phyloP scores from a whole-genome alignment of 768 basidiomycete genomes.

The Suillus ampliporus region DNA sequence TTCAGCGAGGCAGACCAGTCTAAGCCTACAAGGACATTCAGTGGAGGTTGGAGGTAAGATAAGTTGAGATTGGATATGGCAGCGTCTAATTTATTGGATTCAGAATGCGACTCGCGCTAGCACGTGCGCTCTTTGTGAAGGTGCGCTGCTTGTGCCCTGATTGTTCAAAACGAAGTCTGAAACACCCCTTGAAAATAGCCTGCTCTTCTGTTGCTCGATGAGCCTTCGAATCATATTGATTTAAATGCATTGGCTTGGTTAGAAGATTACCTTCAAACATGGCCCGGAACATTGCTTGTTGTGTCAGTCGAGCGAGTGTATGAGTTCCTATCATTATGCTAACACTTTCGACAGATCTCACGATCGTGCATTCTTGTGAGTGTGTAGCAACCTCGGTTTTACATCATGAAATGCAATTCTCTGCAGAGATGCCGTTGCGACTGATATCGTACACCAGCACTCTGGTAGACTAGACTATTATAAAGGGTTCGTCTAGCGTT shows the following conservation, averaged over 20 bases:
- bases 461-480: slow-evolving; percentile 94
- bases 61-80: background rate
- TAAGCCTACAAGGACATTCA: slow-evolving; percentile 83
- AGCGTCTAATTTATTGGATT: background rate
- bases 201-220: slow-evolving; percentile 81
- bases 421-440: slow-evolving; percentile 88
- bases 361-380: slow-evolving; percentile 93
- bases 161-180: slow-evolving; percentile 9
- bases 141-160: slow-evolving; percentile 36
- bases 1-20: slow-evolving; percentile 90
- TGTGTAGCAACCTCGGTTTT: slow-evolving; percentile 1
- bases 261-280: slow-evolving; percentile 96
- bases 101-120: slow-evolving; percentile 95
- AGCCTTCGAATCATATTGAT: slow-evolving; percentile 98
- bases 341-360: slow-evolving; percentile 68
- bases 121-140: slow-evolving; percentile 96
- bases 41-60: slow-evolving; percentile 90
- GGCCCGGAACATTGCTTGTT: slow-evolving; percentile 90
- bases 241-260: slow-evolving; percentile 97
- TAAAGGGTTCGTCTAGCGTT: slow-evolving; percentile 70
- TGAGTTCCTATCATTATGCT: slow-evolving; percentile 10
- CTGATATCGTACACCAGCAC: slow-evolving; percentile 98
- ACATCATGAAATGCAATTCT: slow-evolving; percentile 7
- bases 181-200: slow-evolving; percentile 47
- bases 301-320: slow-evolving; percentile 60